Evolutionary conservation across 805 yeast species (phyloP), one percentile per base, ranked within the genome.

Genomic region (Kuraishia borneana): DNA sequence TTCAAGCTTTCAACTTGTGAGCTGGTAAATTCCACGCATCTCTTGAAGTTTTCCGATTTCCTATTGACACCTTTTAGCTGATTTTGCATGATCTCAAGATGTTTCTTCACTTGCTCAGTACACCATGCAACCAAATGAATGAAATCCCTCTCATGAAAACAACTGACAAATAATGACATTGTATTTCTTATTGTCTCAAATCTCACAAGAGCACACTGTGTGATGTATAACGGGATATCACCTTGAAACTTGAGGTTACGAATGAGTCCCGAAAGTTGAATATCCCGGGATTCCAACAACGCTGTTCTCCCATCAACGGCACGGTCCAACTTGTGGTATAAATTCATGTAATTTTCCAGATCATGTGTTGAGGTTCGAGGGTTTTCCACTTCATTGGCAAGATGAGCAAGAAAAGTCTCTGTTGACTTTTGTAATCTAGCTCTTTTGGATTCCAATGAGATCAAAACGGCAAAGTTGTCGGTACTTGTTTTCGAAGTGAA

Each of bases 81-180:
- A 36, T 81, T 72, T 32, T 74, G 71, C 43, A 87, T 69, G 5
- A 76, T 54, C 13, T 61, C 58, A 21, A 75, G 73, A 42, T 81
- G 79, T 32, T 62, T 61, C 27, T 71, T 69, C 21, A 83, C 70
- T 50, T 77, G 80, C 9, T 67, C 67, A 37, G 72, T 70, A 22
- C 80, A 70, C 95, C 95, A 85, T 40, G 76, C 74, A n/a, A 84
- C 78, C 13, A 85, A 60, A 12, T 25, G 28, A 21, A 65, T 63
- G 43, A 80, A 64, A 9, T 47, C 56, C 12, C 35, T 35, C 12
- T 47, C 48, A 10, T 58, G 63, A 54, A 71, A 81, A 34, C 79
- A 66, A 18, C 60, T 53, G 33, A 65, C 63, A 57, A 68, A 83
- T 22, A 70, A 60, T 13, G 57, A 46, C 10, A 75, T 72, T 0